Evolutionary conservation across 805 yeast genomes (phyloP), one percentile per base, ranked within the genome.

Genomic region (Ogataea neopini): DNA sequence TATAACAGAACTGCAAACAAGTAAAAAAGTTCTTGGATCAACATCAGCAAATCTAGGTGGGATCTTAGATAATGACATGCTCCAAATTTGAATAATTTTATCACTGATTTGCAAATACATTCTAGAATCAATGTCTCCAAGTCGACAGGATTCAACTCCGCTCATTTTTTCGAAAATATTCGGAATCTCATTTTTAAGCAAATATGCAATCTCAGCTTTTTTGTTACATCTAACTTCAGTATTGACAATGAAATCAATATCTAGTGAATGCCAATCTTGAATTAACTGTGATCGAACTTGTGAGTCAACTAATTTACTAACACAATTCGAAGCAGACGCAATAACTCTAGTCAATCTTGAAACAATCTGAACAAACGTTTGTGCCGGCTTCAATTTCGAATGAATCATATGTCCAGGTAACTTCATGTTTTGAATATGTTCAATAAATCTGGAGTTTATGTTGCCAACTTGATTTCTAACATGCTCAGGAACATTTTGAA

Each of bases 401-500:
- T 66, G 61, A 2, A 76, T 70, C 50, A 86, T 70, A 20, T 67
- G 67, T 6, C 69, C 63, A 2, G 90, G 84, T 28, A 85, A 67
- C 45, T 72, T 72, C 42, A 73, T 69, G 22, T 62, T 60, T 0
- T 66, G 53, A 15, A 80, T 59, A 45, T 71, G 73, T n/a, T 72
- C 74, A 2, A 80, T 69, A 58, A 75, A 79, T 8, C 74, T 66
- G 11, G 66, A 61, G 3, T 83, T 69, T 43, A 88, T 69, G n/a
- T 73, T 71, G 41, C 76, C 77, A 50, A 88, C 70, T 39, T 80
- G 80, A 3, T 62, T 62, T 26, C 79, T 60, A n/a, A 83, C 83
- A 10, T 75, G 74, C 1, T 67, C 67, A 2, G 90, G 88, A 4
- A 84, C 74, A n/a, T 67, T 69, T 50, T 81, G 85, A 34, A 83